Evolutionary conservation across 176 grass and related monocot genomes (phyloP).

Genomic region (Aegilops speltoides): DNA sequence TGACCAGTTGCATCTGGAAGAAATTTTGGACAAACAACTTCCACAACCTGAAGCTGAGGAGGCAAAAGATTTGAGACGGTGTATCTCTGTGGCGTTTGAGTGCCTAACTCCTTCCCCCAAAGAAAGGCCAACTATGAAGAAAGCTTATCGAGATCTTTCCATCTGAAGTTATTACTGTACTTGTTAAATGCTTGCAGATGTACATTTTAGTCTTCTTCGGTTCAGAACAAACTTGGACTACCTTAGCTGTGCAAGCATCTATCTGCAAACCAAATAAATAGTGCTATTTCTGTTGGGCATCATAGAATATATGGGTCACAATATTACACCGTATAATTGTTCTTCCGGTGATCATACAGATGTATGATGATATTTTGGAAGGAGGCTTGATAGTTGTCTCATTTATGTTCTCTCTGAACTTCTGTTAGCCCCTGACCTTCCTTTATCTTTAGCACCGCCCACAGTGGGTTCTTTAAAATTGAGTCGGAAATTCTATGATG

Average conservation of each 20-base stretch:
- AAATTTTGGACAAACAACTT: slow-evolving; percentile 1
- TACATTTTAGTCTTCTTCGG: not conserved
- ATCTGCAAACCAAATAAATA: too few relatives aligned
- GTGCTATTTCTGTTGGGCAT: too few relatives aligned
- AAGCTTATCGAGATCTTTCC: not conserved
- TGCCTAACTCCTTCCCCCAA: not conserved
- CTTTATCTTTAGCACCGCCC: too few relatives aligned
- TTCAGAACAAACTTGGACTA: not conserved
- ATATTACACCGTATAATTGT: not conserved
- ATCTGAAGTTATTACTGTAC: too few relatives aligned
- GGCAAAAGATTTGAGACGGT: not conserved
- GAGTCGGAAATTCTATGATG: too few relatives aligned
- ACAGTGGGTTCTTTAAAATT: too few relatives aligned
- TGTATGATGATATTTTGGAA: too few relatives aligned
- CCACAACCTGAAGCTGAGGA: not conserved
- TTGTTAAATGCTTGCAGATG: not conserved
- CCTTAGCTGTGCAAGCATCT: too few relatives aligned
- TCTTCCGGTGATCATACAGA: not conserved
- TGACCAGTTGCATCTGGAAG: not conserved
- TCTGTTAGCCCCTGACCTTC: too few relatives aligned
- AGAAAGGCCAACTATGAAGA: slow-evolving; percentile 16
- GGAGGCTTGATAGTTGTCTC: too few relatives aligned
- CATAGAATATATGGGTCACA: not conserved
- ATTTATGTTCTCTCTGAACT: too few relatives aligned
- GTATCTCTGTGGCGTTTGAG: not conserved